Evolutionary conservation across 1,284 basidiomycete species (phyloP), one percentile per base, ranked within the genome.

Genomic region (Cystobasidium slooffiae): DNA sequence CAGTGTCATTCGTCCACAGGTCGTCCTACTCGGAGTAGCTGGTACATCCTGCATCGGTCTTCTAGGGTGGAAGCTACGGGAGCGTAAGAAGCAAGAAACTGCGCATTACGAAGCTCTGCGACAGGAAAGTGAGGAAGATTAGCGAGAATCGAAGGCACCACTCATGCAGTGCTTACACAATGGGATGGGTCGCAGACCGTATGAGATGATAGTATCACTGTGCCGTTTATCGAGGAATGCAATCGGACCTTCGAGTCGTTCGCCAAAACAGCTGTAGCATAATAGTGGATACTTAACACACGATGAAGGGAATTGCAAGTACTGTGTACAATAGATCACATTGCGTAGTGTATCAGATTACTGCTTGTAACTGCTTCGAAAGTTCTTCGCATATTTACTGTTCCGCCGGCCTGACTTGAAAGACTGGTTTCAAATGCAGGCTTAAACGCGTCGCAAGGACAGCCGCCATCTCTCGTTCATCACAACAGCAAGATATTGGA

Each of bases 1-100:
- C 3, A 43, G 8, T 1, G 18, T 44, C n/a, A n/a, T 43, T 24
- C 0, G 43, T 31, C 43, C 46, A 16, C 55, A 68, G 52, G 8
- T 62, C 22, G 61, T 68, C 2, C 44, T 74, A 16, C 39, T 69
- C 3, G 47, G 51, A 16, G 43, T 74, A 12, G 65, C 67, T n/a
- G 70, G 58, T 41, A 56, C 59, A 20, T 44, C 56, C 39, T 62
- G 39, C 55, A 55, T 68, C 16, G 59, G 43, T n/a, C 24, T 74
- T 16, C 58, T 68, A 8, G 65, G 49, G 18, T 74, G 65, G 65
- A 74, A 74, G 44, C 65, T 74, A 39, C 61, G 63, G 65, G 49
- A 74, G 56, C 39, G 56, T 6, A 61, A 49, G 65, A 74, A 68
- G 52, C 47, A 47, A 43, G 46, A 74, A 41, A 58, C 31, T 7